Conservation (phyloP, 306 rosid genomes). For the Cicer yamashitae region DNA sequence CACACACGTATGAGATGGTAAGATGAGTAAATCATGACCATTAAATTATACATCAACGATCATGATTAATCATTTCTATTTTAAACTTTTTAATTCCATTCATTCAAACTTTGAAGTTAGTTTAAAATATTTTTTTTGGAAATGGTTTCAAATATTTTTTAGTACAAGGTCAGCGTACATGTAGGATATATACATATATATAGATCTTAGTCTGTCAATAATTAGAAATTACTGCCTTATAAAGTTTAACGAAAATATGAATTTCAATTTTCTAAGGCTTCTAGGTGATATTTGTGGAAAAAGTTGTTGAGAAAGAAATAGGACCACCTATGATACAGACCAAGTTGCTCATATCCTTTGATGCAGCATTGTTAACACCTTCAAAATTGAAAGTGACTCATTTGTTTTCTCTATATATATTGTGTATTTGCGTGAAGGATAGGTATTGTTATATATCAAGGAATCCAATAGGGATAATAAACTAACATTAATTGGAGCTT, state of each 20-base stretch:
- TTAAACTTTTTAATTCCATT: background rate
- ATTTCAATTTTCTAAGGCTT: slow-evolving; percentile 5
- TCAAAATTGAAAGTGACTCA: slow-evolving; percentile 33
- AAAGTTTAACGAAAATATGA: background rate
- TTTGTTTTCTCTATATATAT: slow-evolving; percentile 41
- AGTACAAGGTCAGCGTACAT: background rate
- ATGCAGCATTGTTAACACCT: slow-evolving; percentile 31
- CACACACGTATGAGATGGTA: background rate
- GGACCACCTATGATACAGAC: slow-evolving; percentile 54
- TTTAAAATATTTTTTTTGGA: background rate
- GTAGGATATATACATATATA: background rate
- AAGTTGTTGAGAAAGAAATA: slow-evolving; percentile 30
- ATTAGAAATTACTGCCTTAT: background rate
- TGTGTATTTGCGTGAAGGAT: slow-evolving; percentile 9
- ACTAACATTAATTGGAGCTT: background rate
- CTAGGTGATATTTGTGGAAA: slow-evolving; percentile 17
- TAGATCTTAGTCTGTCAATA: slow-evolving; percentile 1
- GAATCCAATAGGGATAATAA: slow-evolving; percentile 26
- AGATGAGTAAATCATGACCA: no score
- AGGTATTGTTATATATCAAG: slow-evolving; percentile 32
- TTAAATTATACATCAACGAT: no score
- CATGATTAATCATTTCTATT: no score
- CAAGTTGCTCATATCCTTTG: slow-evolving; percentile 27
- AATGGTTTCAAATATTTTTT: background rate
- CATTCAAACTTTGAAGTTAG: background rate